Conservation (phyloP, 1,139 yeast genomes). For the Suhomyces bokatorum region DNA sequence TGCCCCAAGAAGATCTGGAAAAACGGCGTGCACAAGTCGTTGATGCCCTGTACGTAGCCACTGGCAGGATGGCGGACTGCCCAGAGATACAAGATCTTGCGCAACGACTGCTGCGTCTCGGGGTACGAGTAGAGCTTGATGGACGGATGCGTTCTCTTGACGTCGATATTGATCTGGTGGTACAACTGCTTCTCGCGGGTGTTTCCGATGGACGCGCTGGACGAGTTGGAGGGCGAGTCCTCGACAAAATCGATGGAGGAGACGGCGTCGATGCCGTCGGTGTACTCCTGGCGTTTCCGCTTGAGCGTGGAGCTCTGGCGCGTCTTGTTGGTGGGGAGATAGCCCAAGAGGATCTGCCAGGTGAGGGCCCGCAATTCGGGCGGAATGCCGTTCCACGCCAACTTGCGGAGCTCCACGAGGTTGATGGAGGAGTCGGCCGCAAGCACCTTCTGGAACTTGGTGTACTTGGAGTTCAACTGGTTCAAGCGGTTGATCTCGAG, state of each 20-base stretch:
- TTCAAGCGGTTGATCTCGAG: conserved; percentile 57
- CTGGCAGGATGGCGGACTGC: conserved; percentile 97
- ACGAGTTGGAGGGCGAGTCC: conserved; percentile 34
- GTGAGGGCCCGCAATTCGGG: conserved; percentile 74
- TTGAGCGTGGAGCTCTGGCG: conserved; percentile 69
- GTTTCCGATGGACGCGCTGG: conserved; percentile 27
- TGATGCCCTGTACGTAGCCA: conserved; percentile 99
- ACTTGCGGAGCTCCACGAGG: conserved; percentile 61
- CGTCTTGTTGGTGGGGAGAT: conserved; percentile 80
- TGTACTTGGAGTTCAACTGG: conserved; percentile 60
- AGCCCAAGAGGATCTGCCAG: conserved; percentile 90
- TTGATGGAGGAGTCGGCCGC: conserved; percentile 55
- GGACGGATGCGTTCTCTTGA: conserved; percentile 91
- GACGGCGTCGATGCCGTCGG: conserved; percentile 57
- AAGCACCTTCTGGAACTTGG: conserved; percentile 65
- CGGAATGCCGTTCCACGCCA: conserved; percentile 96
- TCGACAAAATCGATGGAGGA: conserved; percentile 51
- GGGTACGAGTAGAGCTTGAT: conserved; percentile 68
- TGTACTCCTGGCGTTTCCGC: conserved; percentile 83
- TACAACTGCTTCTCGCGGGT: conserved; percentile 72
- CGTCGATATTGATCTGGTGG: conserved; percentile 96
- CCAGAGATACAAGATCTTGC: conserved; percentile 87
- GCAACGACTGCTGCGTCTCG: conserved; percentile 74
- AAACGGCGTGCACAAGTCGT: conserved; percentile 92
- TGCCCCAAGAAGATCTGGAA: conserved; percentile 81